Evolutionary conservation across 2,329 filamentous ascomycete genomes (phyloP).

Genomic region (Fusarium succisae): DNA sequence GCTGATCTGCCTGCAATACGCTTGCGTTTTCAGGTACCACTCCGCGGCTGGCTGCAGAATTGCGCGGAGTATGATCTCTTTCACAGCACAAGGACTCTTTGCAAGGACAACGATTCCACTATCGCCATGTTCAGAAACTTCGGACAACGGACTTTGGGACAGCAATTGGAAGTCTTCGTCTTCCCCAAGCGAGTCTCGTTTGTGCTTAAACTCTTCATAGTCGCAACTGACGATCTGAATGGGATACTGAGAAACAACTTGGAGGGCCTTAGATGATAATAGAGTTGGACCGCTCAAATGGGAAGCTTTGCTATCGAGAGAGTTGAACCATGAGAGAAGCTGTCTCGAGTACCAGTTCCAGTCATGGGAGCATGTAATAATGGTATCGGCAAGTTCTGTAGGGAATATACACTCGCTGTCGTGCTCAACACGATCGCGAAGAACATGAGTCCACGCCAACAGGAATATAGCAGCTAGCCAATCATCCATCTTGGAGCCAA

Average conservation of each 20-base stretch:
- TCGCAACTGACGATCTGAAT: constrained; percentile 2
- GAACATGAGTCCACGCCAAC: not conserved
- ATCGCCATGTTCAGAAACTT: not conserved
- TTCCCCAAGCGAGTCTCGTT: not conserved
- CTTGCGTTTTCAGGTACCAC: not conserved
- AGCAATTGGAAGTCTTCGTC: not conserved
- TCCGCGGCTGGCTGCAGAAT: not conserved
- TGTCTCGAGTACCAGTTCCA: constrained; percentile 7
- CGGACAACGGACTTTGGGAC: not conserved
- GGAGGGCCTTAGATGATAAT: not conserved
- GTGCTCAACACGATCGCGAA: not conserved
- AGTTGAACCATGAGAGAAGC: constrained; percentile 8
- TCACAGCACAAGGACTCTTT: not conserved
- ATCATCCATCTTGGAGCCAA: not conserved
- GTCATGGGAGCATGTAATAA: not conserved
- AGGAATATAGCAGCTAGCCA: not conserved
- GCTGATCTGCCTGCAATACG: not conserved
- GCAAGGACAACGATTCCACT: not conserved
- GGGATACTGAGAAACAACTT: not conserved
- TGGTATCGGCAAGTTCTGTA: not conserved
- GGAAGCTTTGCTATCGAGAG: not conserved
- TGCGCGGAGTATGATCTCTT: not conserved
- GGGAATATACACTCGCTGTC: not conserved
- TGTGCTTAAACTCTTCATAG: not conserved
- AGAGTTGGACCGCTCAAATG: not conserved